Base-by-base conservation (phyloP, 2,329 filamentous ascomycete species). In the Cercospora brassicicola region DNA sequence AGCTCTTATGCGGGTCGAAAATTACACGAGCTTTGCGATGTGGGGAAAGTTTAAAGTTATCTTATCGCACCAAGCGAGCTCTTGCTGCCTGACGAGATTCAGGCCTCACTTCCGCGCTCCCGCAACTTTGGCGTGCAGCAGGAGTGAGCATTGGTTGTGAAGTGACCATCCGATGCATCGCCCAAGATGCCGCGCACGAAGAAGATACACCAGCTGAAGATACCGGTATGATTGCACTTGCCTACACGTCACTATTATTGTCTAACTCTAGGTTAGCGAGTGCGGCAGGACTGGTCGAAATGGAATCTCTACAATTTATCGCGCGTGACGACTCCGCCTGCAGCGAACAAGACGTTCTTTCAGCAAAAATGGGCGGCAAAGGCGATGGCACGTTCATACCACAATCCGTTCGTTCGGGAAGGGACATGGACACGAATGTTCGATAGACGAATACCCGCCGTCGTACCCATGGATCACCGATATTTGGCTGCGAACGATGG, bases 291-390 rank as follows among this genome's bases (percentile, higher is more conserved):
- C 84, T 97, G 94, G 95, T 97, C 93, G 85, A 97, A 97, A 84
- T 93, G 92, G 69, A 71, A 69, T 64, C 86, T 99, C 71, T 99
- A 92, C 88, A 97, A 97, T 82, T 83, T 99, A 72, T 82, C 84
- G 61, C 86, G 87, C 73, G 76, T 87, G 36, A 81, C 76, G 53
- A 76, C 80, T 2, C 87, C 85, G 18, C 77, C 74, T 15, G 80
- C 82, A 67, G 77, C 74, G 15, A 74, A 73, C 61, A 81, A 82
- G 70, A 97, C 94, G 55, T 96, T 95, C 83, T 99, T 96, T 86
- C 94, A 98, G 85, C 94, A 98, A 82, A 99, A 99, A 90, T 99
- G 94, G 94, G 81, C 82, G 1, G 92, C 94, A 76, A 99, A 99
- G 82, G 89, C 93, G 23, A 80, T 89, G 72, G 88, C 92, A 51